Conservation (phyloP, 768 basidiomycete species). For the Trametes sanguinea region DNA sequence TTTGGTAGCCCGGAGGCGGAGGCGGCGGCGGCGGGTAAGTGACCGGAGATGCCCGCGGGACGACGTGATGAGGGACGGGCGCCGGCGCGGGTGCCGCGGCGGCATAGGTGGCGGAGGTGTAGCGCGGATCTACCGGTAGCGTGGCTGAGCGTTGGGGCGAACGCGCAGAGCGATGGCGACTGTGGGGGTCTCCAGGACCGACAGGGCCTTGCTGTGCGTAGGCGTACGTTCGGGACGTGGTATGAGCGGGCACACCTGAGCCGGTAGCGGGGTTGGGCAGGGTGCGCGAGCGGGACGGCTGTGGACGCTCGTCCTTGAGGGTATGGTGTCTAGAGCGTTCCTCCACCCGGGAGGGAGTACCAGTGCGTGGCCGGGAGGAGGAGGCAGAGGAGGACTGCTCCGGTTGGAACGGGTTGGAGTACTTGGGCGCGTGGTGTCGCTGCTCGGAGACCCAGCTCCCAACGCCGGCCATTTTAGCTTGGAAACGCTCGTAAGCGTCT, state of each 20-base stretch:
- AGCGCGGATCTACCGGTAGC: slow-evolving; percentile 12
- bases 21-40: slow-evolving; percentile 12
- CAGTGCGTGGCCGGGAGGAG: slow-evolving; percentile 15
- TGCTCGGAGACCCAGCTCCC: slow-evolving; percentile 32
- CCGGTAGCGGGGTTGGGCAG: slow-evolving; percentile 9
- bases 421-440: slow-evolving; percentile 21
- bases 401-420: slow-evolving; percentile 27
- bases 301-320: slow-evolving; percentile 8
- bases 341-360: slow-evolving; percentile 16
- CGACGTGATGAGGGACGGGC: slow-evolving; percentile 4
- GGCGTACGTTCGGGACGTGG: slow-evolving; percentile 8
- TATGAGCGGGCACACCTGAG: slow-evolving; percentile 1
- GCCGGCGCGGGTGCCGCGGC: slow-evolving; percentile 1
- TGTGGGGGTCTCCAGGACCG: slow-evolving; percentile 4
- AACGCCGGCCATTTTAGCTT: slow-evolving; percentile 31
- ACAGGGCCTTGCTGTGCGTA: slow-evolving; percentile 10
- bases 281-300: slow-evolving; percentile 21
- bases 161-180: slow-evolving; percentile 14
- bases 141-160: slow-evolving; percentile 16
- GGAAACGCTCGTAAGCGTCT: slow-evolving; percentile 33
- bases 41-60: slow-evolving; percentile 15
- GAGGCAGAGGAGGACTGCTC: slow-evolving; percentile 18
- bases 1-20: slow-evolving; percentile 10
- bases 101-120: slow-evolving; percentile 12
- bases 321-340: background rate